These are phyloP conservation scores for Metschnikowia noctiluminum DNA, from an alignment of 805 yeast genomes.

Conservation along the genomic window DNA sequence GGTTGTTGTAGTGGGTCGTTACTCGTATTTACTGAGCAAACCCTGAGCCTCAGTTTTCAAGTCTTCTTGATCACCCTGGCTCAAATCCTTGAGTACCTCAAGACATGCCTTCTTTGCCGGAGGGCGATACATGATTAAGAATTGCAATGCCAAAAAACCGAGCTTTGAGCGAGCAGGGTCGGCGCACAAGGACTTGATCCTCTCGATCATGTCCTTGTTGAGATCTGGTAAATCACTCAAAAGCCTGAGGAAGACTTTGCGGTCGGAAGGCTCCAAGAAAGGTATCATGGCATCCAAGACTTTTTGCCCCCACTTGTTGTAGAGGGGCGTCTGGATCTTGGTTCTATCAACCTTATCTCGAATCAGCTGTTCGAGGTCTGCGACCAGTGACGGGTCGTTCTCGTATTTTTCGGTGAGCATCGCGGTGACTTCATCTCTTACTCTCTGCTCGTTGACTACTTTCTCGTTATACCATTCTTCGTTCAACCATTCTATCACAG, in stretches of 20 bases:
- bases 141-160: slow-evolving; percentile 81
- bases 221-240: slow-evolving; percentile 85
- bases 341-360: slow-evolving; percentile 15
- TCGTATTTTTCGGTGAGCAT: slow-evolving; percentile 15
- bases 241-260: slow-evolving; percentile 75
- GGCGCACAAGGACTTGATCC: slow-evolving; percentile 68
- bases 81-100: slow-evolving; percentile 44
- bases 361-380: slow-evolving; percentile 18
- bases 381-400: slow-evolving; percentile 15
- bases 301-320: slow-evolving; percentile 65
- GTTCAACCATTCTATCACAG: slow-evolving; percentile 86
- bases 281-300: slow-evolving; percentile 80
- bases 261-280: slow-evolving; percentile 75
- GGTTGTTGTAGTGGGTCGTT: neutral
- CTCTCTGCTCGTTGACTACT: slow-evolving; percentile 34
- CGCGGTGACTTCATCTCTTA: slow-evolving; percentile 18
- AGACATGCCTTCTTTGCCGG: slow-evolving; percentile 64
- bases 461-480: slow-evolving; percentile 86
- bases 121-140: slow-evolving; percentile 84
- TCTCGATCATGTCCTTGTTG: slow-evolving; percentile 55
- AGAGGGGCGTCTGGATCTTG: slow-evolving; percentile 42
- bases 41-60: slow-evolving; percentile 45
- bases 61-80: slow-evolving; percentile 46
- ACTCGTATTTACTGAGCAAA: slow-evolving; percentile 44
- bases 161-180: slow-evolving; percentile 81